phyloP scores from a whole-genome alignment of 2,329 filamentous ascomycete genomes.

The Pyricularia pennisetigena region DNA sequence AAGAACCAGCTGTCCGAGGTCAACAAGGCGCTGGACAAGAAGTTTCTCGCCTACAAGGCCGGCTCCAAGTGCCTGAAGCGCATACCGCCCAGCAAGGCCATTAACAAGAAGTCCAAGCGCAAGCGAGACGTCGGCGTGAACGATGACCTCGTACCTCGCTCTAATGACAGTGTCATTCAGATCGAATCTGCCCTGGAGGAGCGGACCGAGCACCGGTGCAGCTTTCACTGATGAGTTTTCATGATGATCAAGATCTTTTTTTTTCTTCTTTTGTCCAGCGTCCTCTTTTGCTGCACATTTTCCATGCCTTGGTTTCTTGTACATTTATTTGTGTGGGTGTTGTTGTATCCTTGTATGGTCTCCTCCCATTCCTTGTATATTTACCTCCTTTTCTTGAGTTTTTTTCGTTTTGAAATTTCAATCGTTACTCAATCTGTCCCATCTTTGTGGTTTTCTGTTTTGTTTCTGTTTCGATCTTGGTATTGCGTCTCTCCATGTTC shows the following conservation, averaged over 20 bases:
- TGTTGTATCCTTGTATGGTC: background rate
- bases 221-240: background rate
- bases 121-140: background rate
- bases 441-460: background rate
- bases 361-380: background rate
- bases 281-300: background rate
- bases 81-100: slow-evolving; percentile 1
- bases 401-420: background rate
- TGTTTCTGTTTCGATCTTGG: background rate
- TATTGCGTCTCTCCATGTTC: background rate
- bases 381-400: background rate
- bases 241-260: background rate
- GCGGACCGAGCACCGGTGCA: background rate
- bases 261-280: background rate
- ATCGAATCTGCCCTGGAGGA: background rate
- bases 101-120: background rate
- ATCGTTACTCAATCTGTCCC: background rate
- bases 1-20: background rate
- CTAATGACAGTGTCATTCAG: background rate
- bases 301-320: background rate
- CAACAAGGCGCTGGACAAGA: background rate
- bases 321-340: background rate
- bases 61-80: background rate
- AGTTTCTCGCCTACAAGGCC: background rate
- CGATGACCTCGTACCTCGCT: background rate